These are phyloP conservation scores for Albizia julibrissin DNA, from an alignment of 306 rosid genomes.

Conservation along the genomic window DNA sequence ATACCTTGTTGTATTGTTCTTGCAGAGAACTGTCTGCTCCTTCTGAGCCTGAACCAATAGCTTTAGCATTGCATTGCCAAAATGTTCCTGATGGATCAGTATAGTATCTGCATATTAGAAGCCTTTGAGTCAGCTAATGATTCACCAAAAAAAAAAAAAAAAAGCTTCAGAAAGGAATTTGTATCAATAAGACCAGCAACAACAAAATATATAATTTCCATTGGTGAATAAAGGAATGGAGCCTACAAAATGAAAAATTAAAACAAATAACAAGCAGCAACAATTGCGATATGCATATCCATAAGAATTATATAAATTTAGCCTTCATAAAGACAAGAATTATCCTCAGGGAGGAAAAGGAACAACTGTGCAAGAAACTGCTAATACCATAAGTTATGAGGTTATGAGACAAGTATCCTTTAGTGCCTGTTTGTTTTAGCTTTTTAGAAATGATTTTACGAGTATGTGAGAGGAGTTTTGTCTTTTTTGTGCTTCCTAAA, in stretches of 20 bases:
- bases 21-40: slow-evolving; percentile 99
- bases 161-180: background rate
- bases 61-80: slow-evolving; percentile 99
- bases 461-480: too few species aligned
- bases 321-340: background rate
- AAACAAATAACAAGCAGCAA: background rate
- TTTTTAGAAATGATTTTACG: too few species aligned
- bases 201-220: slow-evolving; percentile 2
- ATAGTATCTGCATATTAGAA: slow-evolving; percentile 64
- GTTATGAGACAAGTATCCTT: background rate
- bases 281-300: background rate
- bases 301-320: background rate
- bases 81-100: slow-evolving; percentile 99
- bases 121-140: slow-evolving; percentile 12
- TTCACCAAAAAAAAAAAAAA: background rate
- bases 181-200: background rate
- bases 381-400: background rate
- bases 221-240: background rate
- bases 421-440: too few species aligned
- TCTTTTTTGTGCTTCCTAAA: too few species aligned
- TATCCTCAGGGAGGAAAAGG: background rate
- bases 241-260: background rate
- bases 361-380: background rate
- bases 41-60: slow-evolving; percentile 98
- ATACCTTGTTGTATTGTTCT: slow-evolving; percentile 95